Conservation (phyloP, 768 basidiomycete genomes). For the Tylopilus vinaceipallidus region DNA sequence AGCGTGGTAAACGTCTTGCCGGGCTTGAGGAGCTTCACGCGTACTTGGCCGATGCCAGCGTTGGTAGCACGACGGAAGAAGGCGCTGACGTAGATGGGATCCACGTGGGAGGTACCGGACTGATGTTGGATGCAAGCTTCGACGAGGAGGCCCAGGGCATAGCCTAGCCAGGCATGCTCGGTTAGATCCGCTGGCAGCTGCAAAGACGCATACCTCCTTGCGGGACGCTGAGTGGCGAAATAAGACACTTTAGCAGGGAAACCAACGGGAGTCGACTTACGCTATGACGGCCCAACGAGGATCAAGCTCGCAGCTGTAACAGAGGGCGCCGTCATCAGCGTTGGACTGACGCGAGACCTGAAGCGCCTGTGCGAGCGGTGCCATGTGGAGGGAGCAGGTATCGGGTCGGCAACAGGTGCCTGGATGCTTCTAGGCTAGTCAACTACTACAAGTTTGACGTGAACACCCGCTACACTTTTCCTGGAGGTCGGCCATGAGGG, state of each 20-base stretch:
- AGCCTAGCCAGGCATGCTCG: constrained; percentile 41
- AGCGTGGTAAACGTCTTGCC: constrained; percentile 58
- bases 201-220: constrained; percentile 45
- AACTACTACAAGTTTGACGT: too few relatives aligned
- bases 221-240: constrained; percentile 47
- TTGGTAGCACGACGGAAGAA: constrained; percentile 52
- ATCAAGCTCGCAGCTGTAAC: constrained; percentile 38
- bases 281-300: constrained; percentile 44
- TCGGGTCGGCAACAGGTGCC: too few relatives aligned
- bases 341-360: constrained; percentile 17
- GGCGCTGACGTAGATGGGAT: constrained; percentile 59
- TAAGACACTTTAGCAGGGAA: not conserved
- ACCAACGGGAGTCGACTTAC: constrained; percentile 29
- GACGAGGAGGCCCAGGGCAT: constrained; percentile 52
- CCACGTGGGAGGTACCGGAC: constrained; percentile 43
- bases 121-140: constrained; percentile 56
- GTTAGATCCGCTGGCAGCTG: too few relatives aligned
- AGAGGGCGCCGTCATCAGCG: constrained; percentile 19
- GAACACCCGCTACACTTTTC: too few relatives aligned
- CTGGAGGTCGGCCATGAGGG: too few relatives aligned
- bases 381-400: constrained; percentile 7
- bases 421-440: too few relatives aligned
- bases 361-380: constrained; percentile 23
- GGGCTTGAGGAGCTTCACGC: constrained; percentile 44
- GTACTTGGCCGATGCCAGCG: constrained; percentile 44